These are phyloP conservation scores for Beauveria australis DNA, from an alignment of 2,329 filamentous ascomycete genomes.

Conservation along the genomic window DNA sequence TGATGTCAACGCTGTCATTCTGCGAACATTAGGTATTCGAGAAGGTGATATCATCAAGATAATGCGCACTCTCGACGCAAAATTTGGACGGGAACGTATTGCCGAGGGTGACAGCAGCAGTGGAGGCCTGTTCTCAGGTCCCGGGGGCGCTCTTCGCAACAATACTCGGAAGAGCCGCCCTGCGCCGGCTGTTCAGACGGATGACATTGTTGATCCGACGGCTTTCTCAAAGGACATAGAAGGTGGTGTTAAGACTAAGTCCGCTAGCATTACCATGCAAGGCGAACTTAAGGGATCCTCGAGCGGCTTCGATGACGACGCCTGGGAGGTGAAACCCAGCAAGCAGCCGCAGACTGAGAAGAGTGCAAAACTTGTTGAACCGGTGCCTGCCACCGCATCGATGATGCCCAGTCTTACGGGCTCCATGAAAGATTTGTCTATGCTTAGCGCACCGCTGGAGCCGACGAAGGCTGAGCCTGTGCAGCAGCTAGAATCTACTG, in stretches of 20 bases:
- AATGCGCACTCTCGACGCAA: constrained; percentile 79
- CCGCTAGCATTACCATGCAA: constrained; percentile 15
- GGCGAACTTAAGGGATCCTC: constrained; percentile 20
- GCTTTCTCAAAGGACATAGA: constrained; percentile 60
- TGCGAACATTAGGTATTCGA: constrained; percentile 84
- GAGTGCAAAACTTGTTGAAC: constrained; percentile 8
- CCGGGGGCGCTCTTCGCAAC: constrained; percentile 83
- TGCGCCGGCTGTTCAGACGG: constrained; percentile 75
- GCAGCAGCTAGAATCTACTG: constrained; percentile 18
- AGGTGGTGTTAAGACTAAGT: constrained; percentile 15
- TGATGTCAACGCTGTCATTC: constrained; percentile 74
- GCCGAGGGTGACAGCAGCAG: constrained; percentile 51
- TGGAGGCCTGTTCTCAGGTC: constrained; percentile 79
- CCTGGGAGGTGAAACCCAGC: constrained; percentile 89
- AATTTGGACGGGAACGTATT: constrained; percentile 54
- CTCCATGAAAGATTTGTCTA: constrained; percentile 52
- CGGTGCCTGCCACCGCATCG: constrained; percentile 25
- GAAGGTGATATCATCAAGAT: constrained; percentile 96
- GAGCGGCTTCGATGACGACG: constrained; percentile 86
- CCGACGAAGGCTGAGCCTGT: constrained; percentile 34
- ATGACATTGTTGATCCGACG: constrained; percentile 79
- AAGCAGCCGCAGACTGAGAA: constrained; percentile 37
- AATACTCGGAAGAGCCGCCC: constrained; percentile 91
- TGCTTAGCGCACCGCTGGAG: constrained; percentile 44
- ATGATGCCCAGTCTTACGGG: constrained; percentile 53